These are phyloP conservation scores for Suhomyces kilbournensis DNA, from an alignment of 805 yeast species.

Conservation along the genomic window DNA sequence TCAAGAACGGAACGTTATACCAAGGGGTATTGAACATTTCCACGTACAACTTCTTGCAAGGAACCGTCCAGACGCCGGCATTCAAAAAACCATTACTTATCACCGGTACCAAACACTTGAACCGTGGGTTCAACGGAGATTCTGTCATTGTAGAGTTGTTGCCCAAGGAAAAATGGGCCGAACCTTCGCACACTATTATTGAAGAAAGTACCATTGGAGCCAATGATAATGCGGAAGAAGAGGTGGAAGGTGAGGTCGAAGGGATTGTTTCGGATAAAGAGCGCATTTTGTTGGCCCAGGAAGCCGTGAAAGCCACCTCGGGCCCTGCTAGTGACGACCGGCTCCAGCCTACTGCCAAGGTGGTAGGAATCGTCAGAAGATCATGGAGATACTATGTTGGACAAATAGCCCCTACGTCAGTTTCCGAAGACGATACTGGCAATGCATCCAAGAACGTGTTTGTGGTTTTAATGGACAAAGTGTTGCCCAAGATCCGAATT, in stretches of 20 bases:
- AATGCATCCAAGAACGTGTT: conserved; percentile 76
- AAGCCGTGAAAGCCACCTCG: conserved; percentile 62
- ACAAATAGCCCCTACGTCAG: conserved; percentile 77
- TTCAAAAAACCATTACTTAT: conserved; percentile 80
- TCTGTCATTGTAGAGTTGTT: conserved; percentile 85
- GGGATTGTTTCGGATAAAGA: conserved; percentile 63
- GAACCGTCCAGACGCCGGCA: conserved; percentile 66
- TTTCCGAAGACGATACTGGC: conserved; percentile 48
- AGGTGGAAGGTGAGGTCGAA: conserved; percentile 5
- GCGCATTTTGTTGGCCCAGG: conserved; percentile 68
- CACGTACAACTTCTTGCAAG: conserved; percentile 86
- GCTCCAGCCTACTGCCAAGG: conserved; percentile 87
- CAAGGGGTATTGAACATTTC: conserved; percentile 83
- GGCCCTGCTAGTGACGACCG: conserved; percentile 36
- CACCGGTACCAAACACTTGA: conserved; percentile 78
- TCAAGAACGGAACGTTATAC: conserved; percentile 79
- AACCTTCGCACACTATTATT: conserved; percentile 73
- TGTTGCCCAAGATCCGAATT: conserved; percentile 82
- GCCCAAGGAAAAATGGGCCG: conserved; percentile 84
- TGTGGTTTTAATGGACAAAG: conserved; percentile 83
- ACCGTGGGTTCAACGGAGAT: conserved; percentile 91
- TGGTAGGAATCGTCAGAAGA: conserved; percentile 84
- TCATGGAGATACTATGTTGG: conserved; percentile 98
- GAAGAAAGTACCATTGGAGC: conserved; percentile 69
- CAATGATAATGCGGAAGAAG: conserved; percentile 56